Conservation (phyloP, 2,329 filamentous ascomycete species). For the Epichloe coenophiala region DNA sequence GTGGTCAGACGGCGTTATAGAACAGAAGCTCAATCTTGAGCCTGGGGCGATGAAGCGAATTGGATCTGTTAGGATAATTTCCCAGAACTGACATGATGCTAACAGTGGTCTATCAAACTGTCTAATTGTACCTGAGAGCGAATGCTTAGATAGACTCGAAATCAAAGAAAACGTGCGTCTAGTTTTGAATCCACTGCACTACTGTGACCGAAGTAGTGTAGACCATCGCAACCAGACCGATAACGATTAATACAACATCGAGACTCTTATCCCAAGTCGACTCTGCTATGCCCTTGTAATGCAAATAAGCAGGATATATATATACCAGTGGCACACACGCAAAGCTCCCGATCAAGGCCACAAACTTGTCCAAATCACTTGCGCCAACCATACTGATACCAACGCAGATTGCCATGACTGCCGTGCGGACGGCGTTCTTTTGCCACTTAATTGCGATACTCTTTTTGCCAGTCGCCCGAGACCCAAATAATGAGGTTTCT, state of each 20-base stretch:
- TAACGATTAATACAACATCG: conserved; percentile 47
- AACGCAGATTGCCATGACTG: conserved; percentile 44
- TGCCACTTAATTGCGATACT: conserved; percentile 56
- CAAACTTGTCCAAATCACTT: conserved; percentile 59
- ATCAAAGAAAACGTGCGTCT: not conserved
- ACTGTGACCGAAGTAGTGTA: conserved; percentile 55
- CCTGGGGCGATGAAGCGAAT: not conserved
- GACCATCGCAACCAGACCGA: conserved; percentile 54
- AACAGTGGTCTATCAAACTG: too few relatives aligned
- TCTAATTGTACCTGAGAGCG: too few relatives aligned
- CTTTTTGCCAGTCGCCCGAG: conserved; percentile 50
- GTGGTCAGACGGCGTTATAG: not conserved
- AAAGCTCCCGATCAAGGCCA: conserved; percentile 59
- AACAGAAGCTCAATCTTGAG: not conserved
- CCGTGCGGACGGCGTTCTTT: conserved; percentile 54
- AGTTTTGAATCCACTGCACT: conserved; percentile 19
- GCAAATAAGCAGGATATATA: conserved; percentile 60
- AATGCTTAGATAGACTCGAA: too few relatives aligned
- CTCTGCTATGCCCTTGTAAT: conserved; percentile 52
- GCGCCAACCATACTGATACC: conserved; percentile 50
- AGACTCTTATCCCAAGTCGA: conserved; percentile 39
- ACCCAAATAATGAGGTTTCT: conserved; percentile 54
- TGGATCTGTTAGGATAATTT: not conserved
- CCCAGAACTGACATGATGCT: not conserved
- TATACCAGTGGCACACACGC: conserved; percentile 66